Evolutionary conservation across 345 rosid genomes (phyloP).

Genomic region (Ailanthus altissimus): DNA sequence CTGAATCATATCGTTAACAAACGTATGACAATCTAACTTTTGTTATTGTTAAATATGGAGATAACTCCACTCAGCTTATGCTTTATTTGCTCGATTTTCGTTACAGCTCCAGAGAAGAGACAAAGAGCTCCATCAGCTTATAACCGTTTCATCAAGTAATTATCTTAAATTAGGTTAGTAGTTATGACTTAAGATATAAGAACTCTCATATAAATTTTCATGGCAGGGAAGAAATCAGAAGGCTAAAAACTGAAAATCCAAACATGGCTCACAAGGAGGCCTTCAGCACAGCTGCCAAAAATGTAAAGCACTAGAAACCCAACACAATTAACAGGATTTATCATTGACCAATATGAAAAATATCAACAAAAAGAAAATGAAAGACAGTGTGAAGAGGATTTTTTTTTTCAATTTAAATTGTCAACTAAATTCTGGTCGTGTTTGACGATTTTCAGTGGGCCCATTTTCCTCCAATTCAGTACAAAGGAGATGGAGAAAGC

Average conservation of each 20-base stretch:
- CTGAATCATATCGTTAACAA: constrained; percentile 70
- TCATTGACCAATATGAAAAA: not conserved
- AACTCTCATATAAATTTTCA: constrained; percentile 19
- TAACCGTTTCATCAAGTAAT: constrained; percentile 93
- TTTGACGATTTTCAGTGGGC: constrained; percentile 76
- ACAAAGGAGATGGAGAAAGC: constrained; percentile 49
- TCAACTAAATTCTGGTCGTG: constrained; percentile 9
- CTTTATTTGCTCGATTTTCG: constrained; percentile 5
- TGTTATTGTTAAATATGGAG: not conserved
- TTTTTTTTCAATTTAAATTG: constrained; percentile 9
- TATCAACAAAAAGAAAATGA: not conserved
- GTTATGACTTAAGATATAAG: not conserved
- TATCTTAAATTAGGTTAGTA: not conserved
- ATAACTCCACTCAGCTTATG: not conserved
- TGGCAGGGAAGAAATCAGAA: constrained; percentile 90
- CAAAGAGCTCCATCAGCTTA: constrained; percentile 98
- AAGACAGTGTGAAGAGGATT: not conserved
- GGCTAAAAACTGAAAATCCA: constrained; percentile 93
- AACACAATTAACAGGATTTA: not conserved
- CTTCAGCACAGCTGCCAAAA: constrained; percentile 96
- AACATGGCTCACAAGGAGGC: constrained; percentile 96
- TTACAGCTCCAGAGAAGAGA: constrained; percentile 91
- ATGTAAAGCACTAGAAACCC: constrained; percentile 40
- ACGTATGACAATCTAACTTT: constrained; percentile 51
- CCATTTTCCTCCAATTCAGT: constrained; percentile 67